These are phyloP conservation scores for Dictyostelium firmibasis DNA, from an alignment of 78 protist genomes.

Conservation along the genomic window DNA sequence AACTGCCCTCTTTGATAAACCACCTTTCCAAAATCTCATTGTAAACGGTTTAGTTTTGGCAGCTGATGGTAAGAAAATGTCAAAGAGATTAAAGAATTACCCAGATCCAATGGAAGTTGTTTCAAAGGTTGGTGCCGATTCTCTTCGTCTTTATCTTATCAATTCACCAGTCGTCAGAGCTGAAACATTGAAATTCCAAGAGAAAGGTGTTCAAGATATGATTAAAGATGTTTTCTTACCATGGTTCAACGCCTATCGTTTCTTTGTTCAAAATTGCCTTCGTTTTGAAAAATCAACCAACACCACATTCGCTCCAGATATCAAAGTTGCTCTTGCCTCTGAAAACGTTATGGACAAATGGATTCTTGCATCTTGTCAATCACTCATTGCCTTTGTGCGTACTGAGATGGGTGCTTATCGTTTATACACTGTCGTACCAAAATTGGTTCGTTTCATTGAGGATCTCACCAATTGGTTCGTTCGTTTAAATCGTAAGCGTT, in stretches of 20 bases:
- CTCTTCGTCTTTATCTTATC: constrained; percentile 98
- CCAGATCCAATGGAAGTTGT: constrained; percentile 95
- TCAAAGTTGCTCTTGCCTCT: constrained; percentile 28
- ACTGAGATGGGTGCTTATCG: constrained; percentile 98
- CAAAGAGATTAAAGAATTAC: constrained; percentile 98
- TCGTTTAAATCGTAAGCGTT: constrained; percentile 78
- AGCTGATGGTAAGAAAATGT: constrained; percentile 96
- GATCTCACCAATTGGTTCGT: constrained; percentile 98
- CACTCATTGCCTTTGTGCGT: constrained; percentile 88
- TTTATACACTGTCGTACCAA: constrained; percentile 99
- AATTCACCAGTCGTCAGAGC: constrained; percentile 99
- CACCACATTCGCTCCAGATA: constrained; percentile 62
- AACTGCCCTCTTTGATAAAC: constrained; percentile 97
- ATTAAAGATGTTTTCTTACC: constrained; percentile 97
- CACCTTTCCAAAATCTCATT: constrained; percentile 98
- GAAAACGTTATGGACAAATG: constrained; percentile 97
- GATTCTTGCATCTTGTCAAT: constrained; percentile 91
- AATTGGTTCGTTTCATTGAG: constrained; percentile 90
- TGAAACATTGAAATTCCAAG: constrained; percentile 95
- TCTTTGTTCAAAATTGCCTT: constrained; percentile 91
- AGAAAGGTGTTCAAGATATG: constrained; percentile 92
- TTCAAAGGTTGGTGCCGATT: constrained; percentile 98
- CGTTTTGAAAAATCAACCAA: constrained; percentile 22
- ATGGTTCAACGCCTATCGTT: constrained; percentile 96
- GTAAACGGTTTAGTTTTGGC: constrained; percentile 99